phyloP scores from a whole-genome alignment of 2,329 filamentous ascomycete genomes.

The Talaromyces albobiverticillius region DNA sequence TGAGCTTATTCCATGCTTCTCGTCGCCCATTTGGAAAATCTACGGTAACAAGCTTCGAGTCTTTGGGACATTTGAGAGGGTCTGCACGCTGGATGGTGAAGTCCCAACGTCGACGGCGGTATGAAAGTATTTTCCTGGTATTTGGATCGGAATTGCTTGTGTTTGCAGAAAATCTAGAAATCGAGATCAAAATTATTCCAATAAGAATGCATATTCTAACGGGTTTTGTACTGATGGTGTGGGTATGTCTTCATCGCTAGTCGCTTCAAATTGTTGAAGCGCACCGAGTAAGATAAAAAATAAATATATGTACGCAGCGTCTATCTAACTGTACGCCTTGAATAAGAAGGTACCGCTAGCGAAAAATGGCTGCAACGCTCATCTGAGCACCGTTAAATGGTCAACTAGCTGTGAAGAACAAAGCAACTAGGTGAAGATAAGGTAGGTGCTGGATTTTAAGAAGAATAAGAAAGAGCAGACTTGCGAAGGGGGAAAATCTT shows the following conservation, averaged over 20 bases:
- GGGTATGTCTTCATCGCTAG: neutral
- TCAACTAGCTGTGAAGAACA: conserved; percentile 75
- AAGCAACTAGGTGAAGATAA: conserved; percentile 85
- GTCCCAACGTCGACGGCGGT: neutral
- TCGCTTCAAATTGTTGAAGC: neutral
- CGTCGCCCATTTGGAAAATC: conserved; percentile 53
- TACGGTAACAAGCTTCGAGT: conserved; percentile 60
- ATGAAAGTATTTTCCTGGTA: too few relatives aligned
- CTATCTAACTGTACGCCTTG: conserved; percentile 97
- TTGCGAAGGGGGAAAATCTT: conserved; percentile 22
- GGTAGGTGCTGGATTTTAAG: conserved; percentile 66
- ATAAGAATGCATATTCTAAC: neutral
- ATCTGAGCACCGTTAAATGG: conserved; percentile 91
- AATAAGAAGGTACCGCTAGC: conserved; percentile 88
- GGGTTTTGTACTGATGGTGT: neutral
- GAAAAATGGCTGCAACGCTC: conserved; percentile 84
- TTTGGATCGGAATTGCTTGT: too few relatives aligned
- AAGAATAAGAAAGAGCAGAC: conserved; percentile 33
- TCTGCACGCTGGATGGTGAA: conserved; percentile 30
- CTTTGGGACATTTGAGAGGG: conserved; percentile 57
- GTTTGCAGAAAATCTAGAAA: neutral
- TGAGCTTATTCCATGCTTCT: conserved; percentile 52
- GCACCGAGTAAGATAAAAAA: neutral
- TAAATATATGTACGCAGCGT: conserved; percentile 70
- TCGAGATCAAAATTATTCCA: neutral